phyloP scores from a whole-genome alignment of 345 rosid species.

The Eucalyptus urophylla region DNA sequence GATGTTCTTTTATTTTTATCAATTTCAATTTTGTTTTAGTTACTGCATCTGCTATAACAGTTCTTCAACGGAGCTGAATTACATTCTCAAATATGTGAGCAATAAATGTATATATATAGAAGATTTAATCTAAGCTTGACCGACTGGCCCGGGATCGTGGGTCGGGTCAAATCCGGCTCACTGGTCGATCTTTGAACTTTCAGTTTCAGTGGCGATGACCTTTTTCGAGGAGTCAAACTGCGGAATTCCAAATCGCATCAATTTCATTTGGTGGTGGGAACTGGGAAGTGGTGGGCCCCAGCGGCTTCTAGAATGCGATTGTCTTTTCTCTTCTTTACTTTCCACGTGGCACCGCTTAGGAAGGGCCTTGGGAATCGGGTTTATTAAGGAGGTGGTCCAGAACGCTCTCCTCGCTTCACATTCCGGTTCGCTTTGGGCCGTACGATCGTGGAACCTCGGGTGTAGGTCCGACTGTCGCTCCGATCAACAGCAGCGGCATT shows the following conservation, averaged over 20 bases:
- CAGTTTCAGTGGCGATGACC: background rate
- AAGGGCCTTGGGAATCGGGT: background rate
- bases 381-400: background rate
- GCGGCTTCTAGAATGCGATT: background rate
- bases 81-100: background rate
- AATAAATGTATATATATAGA: background rate
- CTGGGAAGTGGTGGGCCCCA: background rate
- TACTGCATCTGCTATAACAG: no score
- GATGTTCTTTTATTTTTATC: accelerated
- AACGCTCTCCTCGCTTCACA: background rate
- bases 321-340: background rate
- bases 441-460: background rate
- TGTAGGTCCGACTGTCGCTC: background rate
- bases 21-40: no score
- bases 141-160: background rate
- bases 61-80: background rate
- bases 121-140: background rate
- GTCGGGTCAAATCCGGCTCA: background rate
- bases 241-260: background rate
- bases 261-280: background rate
- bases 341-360: background rate
- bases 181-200: background rate
- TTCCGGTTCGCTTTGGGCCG: background rate
- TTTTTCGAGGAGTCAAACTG: background rate
- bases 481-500: background rate